Percentiles rank a stretch among this genome's conserved stretches.
phyloP scores from a whole-genome alignment of 805 yeast genomes.

The Scheffersomyces stipitis region DNA sequence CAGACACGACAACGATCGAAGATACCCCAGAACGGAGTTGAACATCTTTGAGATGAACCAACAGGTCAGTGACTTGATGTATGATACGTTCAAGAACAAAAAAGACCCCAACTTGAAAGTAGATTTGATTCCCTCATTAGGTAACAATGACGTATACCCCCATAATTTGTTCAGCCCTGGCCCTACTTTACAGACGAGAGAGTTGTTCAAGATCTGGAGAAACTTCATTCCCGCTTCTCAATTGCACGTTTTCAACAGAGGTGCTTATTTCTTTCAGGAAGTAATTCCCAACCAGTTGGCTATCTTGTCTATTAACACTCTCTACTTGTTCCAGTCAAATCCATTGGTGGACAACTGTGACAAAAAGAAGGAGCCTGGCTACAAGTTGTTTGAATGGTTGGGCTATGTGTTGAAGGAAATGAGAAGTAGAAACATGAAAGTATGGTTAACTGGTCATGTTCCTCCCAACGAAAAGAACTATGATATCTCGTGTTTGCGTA shows the following conservation, averaged over 20 bases:
- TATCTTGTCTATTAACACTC: conserved; percentile 73
- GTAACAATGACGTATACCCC: conserved; percentile 88
- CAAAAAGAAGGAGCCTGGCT: conserved; percentile 73
- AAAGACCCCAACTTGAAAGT: conserved; percentile 37
- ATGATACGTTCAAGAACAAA: conserved; percentile 49
- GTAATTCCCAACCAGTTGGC: conserved; percentile 81
- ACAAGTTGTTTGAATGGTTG: conserved; percentile 72
- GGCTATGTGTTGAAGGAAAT: conserved; percentile 72
- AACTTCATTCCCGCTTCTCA: conserved; percentile 75
- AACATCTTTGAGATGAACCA: conserved; percentile 71
- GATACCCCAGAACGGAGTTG: conserved; percentile 68
- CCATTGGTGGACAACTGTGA: conserved; percentile 85
- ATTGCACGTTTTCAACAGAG: conserved; percentile 69
- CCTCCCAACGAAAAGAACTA: conserved; percentile 81
- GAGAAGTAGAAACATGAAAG: conserved; percentile 73
- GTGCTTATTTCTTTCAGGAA: conserved; percentile 72
- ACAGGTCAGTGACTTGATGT: conserved; percentile 52
- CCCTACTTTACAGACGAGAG: conserved; percentile 84
- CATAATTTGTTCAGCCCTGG: conserved; percentile 85
- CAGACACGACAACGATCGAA: conserved; percentile 80
- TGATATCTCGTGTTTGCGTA: conserved; percentile 70
- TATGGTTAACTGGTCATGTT: conserved; percentile 86
- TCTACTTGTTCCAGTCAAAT: conserved; percentile 71
- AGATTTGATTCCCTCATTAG: conserved; percentile 66
- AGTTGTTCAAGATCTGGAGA: conserved; percentile 71